These are phyloP conservation scores for Ogataea henricii DNA, from an alignment of 805 yeast genomes.

Conservation along the genomic window DNA sequence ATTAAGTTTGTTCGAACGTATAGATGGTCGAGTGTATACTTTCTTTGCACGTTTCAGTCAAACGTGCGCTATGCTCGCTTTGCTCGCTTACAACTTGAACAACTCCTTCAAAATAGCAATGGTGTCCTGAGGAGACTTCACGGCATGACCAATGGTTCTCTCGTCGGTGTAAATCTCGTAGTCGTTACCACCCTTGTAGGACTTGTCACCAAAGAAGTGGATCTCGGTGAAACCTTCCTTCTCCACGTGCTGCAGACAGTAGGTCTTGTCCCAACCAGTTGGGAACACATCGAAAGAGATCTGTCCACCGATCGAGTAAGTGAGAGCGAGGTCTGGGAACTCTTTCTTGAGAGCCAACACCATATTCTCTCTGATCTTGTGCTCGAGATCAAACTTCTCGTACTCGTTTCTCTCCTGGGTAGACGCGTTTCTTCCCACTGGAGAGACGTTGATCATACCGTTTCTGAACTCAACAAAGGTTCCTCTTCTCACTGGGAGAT, in stretches of 20 bases:
- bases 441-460: conserved; percentile 98
- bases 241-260: conserved; percentile 90
- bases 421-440: conserved; percentile 97
- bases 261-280: conserved; percentile 99
- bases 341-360: conserved; percentile 81
- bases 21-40: too few species aligned
- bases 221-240: conserved; percentile 81
- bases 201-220: conserved; percentile 98
- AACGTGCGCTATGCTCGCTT: too few species aligned
- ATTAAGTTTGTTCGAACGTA: too few species aligned
- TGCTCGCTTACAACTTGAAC: conserved; percentile 54
- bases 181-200: conserved; percentile 97
- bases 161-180: conserved; percentile 90
- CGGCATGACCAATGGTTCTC: conserved; percentile 96
- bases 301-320: conserved; percentile 99
- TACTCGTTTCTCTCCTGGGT: conserved; percentile 91
- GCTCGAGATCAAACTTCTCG: conserved; percentile 78
- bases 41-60: too few species aligned
- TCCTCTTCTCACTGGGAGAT: conserved; percentile 96
- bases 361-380: conserved; percentile 80
- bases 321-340: conserved; percentile 81
- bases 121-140: conserved; percentile 87
- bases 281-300: conserved; percentile 99
- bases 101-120: conserved; percentile 79
- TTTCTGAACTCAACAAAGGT: conserved; percentile 98